Percentiles rank a stretch among this genome's conserved stretches.
Evolutionary conservation across 2,329 filamentous ascomycete species (phyloP).

Genomic region (Arthrobotrys pseudoclavata): DNA sequence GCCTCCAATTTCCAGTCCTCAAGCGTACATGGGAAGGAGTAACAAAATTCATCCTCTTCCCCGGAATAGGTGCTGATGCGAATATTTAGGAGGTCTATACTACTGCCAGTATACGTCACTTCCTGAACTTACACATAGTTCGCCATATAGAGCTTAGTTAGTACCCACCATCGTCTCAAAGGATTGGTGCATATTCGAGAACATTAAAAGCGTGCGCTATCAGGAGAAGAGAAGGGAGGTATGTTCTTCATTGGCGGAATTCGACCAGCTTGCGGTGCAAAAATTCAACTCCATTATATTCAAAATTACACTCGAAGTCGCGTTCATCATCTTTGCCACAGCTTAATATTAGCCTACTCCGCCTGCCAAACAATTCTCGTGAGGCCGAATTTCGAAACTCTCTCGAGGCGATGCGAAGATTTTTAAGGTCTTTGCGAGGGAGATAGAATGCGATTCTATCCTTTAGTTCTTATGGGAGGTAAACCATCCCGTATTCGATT

Average conservation of each 20-base stretch:
- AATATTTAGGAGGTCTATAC: slow-evolving; percentile 2
- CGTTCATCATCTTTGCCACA: background rate
- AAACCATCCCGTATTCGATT: too few species aligned
- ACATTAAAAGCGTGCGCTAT: background rate
- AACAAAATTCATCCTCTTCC: background rate
- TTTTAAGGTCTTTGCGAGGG: background rate
- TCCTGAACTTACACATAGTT: too few species aligned
- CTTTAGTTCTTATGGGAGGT: slow-evolving; percentile 5
- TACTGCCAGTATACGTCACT: too few species aligned
- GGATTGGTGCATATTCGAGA: slow-evolving; percentile 9
- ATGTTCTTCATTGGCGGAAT: background rate
- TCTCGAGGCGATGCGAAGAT: slow-evolving; percentile 8
- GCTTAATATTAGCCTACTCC: background rate
- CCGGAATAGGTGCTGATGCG: slow-evolving; percentile 8
- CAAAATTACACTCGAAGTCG: background rate
- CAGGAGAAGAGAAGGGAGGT: slow-evolving; percentile 1
- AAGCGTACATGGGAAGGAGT: background rate
- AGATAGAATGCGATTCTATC: background rate
- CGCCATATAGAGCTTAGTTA: background rate
- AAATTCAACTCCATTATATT: background rate
- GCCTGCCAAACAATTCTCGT: slow-evolving; percentile 6
- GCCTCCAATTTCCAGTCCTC: background rate
- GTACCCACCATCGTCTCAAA: background rate
- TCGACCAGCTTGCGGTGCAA: background rate
- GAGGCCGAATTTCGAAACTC: background rate